These are phyloP conservation scores for Xylaria castorea DNA, from an alignment of 495 filamentous ascomycete genomes.

Conservation along the genomic window DNA sequence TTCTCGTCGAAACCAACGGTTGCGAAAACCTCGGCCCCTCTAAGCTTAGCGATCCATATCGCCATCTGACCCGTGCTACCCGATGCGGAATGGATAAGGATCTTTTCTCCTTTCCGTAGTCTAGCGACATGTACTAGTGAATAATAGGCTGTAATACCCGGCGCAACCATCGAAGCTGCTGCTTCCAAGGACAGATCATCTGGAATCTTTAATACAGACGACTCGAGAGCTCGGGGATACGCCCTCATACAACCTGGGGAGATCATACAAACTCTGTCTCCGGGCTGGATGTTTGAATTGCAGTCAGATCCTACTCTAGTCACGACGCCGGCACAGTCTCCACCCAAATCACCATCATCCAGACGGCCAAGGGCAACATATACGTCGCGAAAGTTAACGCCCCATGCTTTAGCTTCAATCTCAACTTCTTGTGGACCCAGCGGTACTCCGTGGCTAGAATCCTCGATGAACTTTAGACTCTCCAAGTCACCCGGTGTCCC, in stretches of 20 bases:
- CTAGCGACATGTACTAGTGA: constrained; percentile 47
- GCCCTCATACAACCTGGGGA: constrained; percentile 48
- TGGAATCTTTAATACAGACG: constrained; percentile 42
- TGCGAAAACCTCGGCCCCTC: constrained; percentile 60
- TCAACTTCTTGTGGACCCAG: constrained; percentile 39
- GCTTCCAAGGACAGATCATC: constrained; percentile 38
- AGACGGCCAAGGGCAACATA: constrained; percentile 51
- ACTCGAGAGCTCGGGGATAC: constrained; percentile 36
- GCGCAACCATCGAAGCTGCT: constrained; percentile 47
- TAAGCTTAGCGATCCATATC: constrained; percentile 54
- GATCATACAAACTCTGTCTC: constrained; percentile 51
- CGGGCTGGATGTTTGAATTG: constrained; percentile 39
- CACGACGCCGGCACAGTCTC: constrained; percentile 47
- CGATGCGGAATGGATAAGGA: constrained; percentile 63
- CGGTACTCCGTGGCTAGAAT: constrained; percentile 23
- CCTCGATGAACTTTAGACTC: constrained; percentile 34
- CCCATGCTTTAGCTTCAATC: constrained; percentile 38
- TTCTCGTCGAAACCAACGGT: constrained; percentile 56
- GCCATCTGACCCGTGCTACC: constrained; percentile 61
- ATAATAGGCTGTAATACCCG: constrained; percentile 61
- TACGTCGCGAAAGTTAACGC: constrained; percentile 45
- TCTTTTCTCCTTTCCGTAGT: constrained; percentile 52
- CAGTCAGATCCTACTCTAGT: constrained; percentile 36
- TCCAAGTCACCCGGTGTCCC: constrained; percentile 36
- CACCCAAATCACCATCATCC: constrained; percentile 38